Evolutionary conservation across 1,139 yeast genomes (phyloP), one percentile per base, ranked within the genome.

Genomic region (Scheffersomyces stambukii): DNA sequence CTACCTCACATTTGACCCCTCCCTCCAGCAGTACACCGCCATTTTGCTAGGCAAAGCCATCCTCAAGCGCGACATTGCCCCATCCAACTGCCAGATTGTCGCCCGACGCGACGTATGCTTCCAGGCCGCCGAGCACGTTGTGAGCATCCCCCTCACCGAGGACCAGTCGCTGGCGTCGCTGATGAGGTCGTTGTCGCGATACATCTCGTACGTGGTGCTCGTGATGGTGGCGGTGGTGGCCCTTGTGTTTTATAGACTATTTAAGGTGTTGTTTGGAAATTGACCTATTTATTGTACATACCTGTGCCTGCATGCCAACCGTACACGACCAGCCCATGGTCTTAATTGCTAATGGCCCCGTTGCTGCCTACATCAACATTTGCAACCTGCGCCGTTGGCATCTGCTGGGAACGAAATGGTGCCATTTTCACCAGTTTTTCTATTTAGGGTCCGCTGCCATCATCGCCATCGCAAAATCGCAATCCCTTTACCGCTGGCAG

Each of bases 111-210:
- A 59, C 11, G 49, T 66, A 13, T 67, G 74, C 31, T 57, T 48
- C 31, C 66, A 54, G 37, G 71, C 73, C 1, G 65, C 69, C 2
- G 70, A 62, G 29, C 60, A 61, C 35, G 70, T 66, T 17, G 65
- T 65, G 7, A 56, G 64, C 36, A 66, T 67, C 16, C 73, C 73
- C 2, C 47, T 64, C 18, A 50, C 60, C 2, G 65, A 60, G 31
- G 60, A 58, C 11, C 56, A 51, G 27, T 43, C 7, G 25, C 43
- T 11, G 35, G 19, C 8, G 30, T 41, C 22, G 10, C 40, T 50
- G 9, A 41, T 48, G 45, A 47, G 42, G 32, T 36, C 43, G 16
- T 37, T 52, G 24, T 40, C 50, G 12, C 44, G 45, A 28, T 54
- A 57, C 34, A 10, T 57, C 14, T 33, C 43, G 5, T 49, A 50